Base-by-base conservation (phyloP, 2,329 filamentous ascomycete species). In the Thielaviopsis euricoi region DNA sequence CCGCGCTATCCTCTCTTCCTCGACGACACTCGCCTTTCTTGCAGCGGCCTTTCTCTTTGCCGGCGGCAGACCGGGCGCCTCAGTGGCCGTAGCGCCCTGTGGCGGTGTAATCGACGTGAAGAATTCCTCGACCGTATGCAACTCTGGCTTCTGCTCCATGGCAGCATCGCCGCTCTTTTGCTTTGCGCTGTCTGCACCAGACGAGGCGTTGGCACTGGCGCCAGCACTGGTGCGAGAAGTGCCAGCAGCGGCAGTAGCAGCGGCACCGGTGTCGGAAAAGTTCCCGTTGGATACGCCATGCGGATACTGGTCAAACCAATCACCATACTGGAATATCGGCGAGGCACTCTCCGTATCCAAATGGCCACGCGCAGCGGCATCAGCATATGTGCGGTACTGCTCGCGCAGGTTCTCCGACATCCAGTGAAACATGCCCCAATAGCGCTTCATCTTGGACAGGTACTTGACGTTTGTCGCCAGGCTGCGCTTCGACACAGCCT, bases 401-500 rank as follows among this genome's bases (percentile, higher is more conserved):
- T 91, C 86, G 60, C 93, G 89, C 40, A 96, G 77, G 65, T 91
- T 93, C 67, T 97, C 90, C 0, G 89, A 85, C 79, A 97, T 90
- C 72, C 89, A 96, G 67, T 95, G 88, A 67, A 97, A 96, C 86
- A 96, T 95, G 61, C 91, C 93, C 93, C 93, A 98, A 66, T 93
- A 90, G 61, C 87, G 87, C 74, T 95, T 96, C 87, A 97, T 95
- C 70, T 88, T 93, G 57, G 86, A 85, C 51, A 98, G 73, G 65
- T 93, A 97, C 66, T 86, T 87, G 65, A 97, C 86, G 63, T 95
- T 97, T 62, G 84, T 87, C 0, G 86, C 83, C 17, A 96, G 74
- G 65, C 95, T 90, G 62, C 83, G 82, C 71, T 94, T 95, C 9
- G 88, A 89, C 9, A 81, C 79, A 13, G 80, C 78, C 67, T 95